A percentile compares a stretch with the other conserved stretches of the same genome.
These are phyloP conservation scores for Eucalyptus marginata DNA, from an alignment of 345 rosid genomes.

Conservation along the genomic window DNA sequence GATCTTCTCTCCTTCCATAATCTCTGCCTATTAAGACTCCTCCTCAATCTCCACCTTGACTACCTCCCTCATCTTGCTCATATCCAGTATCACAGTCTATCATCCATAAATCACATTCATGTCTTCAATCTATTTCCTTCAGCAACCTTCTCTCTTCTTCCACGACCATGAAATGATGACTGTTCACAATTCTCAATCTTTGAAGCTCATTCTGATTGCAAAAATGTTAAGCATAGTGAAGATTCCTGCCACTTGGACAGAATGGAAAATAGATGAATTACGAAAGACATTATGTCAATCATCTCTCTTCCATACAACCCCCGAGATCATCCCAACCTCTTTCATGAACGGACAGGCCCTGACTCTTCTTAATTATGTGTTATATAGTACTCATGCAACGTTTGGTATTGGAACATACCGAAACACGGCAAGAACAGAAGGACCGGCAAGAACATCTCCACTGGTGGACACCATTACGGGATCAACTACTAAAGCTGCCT, in stretches of 20 bases:
- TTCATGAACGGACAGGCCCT: background rate
- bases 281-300: background rate
- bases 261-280: rapidly evolving
- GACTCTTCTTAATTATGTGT: background rate
- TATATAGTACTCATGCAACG: rapidly evolving
- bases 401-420: conserved; percentile 19
- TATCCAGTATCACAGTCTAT: background rate
- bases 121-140: background rate
- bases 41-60: background rate
- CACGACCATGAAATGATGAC: background rate
- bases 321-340: background rate
- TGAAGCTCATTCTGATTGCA: background rate
- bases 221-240: background rate
- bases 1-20: background rate
- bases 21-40: background rate
- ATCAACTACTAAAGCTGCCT: conserved; percentile 93
- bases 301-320: background rate
- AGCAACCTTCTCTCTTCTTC: background rate
- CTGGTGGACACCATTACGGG: conserved; percentile 98
- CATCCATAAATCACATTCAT: background rate
- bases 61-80: background rate
- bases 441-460: conserved; percentile 80
- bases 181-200: background rate
- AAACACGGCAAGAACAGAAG: conserved; percentile 55
- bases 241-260: background rate